A percentile compares a stretch with the other conserved stretches of the same genome.
phyloP scores from a whole-genome alignment of 1,284 basidiomycete species.

The Sporisorium iseilematis-ciliati region DNA sequence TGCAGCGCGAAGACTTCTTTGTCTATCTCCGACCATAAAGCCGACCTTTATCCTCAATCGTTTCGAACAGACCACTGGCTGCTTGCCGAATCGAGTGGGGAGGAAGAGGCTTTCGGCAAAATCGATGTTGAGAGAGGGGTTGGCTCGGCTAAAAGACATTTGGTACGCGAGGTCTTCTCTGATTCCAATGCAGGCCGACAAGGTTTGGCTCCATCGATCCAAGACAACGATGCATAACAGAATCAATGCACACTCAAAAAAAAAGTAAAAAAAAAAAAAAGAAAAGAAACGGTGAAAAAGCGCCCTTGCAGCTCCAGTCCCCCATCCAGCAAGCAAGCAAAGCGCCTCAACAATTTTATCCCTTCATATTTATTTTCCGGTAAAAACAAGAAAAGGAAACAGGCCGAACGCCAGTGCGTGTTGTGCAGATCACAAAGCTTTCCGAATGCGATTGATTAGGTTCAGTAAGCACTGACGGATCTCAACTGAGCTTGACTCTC shows the following conservation, averaged over 20 bases:
- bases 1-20: not conserved
- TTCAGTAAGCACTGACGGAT: too few relatives aligned
- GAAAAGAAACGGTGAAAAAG: not conserved
- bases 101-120: not conserved
- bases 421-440: too few relatives aligned
- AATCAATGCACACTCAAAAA: not conserved
- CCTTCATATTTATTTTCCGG: too few relatives aligned
- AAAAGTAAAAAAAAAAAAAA: not conserved
- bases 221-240: not conserved
- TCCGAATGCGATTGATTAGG: too few relatives aligned
- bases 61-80: not conserved
- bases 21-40: too few relatives aligned
- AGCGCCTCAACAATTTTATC: too few relatives aligned
- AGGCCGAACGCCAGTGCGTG: too few relatives aligned
- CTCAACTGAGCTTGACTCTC: too few relatives aligned
- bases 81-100: not conserved
- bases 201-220: not conserved
- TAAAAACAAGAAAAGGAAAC: too few relatives aligned
- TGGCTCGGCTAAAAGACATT: not conserved
- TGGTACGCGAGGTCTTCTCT: not conserved
- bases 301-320: not conserved
- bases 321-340: too few relatives aligned
- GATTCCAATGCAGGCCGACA: conserved; percentile 2
- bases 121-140: not conserved
- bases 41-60: not conserved